A percentile compares a stretch with the other conserved stretches of the same genome.
Conservation (phyloP, 2,329 filamentous ascomycete species). For the Calonectria montana region DNA sequence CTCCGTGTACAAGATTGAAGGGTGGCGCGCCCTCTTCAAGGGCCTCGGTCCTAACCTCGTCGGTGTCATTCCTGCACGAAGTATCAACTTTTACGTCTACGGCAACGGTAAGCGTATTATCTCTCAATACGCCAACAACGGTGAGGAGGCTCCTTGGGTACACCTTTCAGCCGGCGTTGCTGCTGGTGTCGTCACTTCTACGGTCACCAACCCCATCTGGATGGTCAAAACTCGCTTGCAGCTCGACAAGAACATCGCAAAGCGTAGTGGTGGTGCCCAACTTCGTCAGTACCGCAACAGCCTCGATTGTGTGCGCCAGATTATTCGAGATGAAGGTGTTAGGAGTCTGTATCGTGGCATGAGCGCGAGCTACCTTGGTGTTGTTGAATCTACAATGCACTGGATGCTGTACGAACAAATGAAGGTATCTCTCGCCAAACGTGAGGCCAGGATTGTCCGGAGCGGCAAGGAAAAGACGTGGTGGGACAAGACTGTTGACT, state of each 20-base stretch:
- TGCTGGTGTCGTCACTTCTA: conserved; percentile 87
- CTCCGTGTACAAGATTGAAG: conserved; percentile 83
- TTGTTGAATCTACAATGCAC: conserved; percentile 89
- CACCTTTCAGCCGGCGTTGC: conserved; percentile 81
- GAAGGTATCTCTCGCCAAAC: conserved; percentile 77
- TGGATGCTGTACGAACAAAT: conserved; percentile 96
- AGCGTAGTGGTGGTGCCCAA: conserved; percentile 63
- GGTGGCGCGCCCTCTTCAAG: conserved; percentile 90
- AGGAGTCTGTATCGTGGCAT: conserved; percentile 89
- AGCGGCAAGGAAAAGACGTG: conserved; percentile 72
- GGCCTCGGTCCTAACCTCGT: conserved; percentile 91
- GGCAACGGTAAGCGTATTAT: conserved; percentile 90
- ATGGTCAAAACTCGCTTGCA: conserved; percentile 94
- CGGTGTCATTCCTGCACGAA: conserved; percentile 88
- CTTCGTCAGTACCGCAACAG: conserved; percentile 86
- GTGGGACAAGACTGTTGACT: conserved; percentile 82
- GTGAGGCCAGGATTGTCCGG: conserved; percentile 68
- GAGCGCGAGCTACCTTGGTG: conserved; percentile 90
- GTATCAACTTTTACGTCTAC: conserved; percentile 95
- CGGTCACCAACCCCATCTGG: conserved; percentile 96
- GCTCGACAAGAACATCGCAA: conserved; percentile 85
- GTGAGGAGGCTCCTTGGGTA: conserved; percentile 77
- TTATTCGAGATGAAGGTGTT: conserved; percentile 82
- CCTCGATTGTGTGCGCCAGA: conserved; percentile 86
- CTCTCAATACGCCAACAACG: conserved; percentile 77